These are phyloP conservation scores for Claviceps fusiformis DNA, from an alignment of 2,329 filamentous ascomycete genomes.

Conservation along the genomic window DNA sequence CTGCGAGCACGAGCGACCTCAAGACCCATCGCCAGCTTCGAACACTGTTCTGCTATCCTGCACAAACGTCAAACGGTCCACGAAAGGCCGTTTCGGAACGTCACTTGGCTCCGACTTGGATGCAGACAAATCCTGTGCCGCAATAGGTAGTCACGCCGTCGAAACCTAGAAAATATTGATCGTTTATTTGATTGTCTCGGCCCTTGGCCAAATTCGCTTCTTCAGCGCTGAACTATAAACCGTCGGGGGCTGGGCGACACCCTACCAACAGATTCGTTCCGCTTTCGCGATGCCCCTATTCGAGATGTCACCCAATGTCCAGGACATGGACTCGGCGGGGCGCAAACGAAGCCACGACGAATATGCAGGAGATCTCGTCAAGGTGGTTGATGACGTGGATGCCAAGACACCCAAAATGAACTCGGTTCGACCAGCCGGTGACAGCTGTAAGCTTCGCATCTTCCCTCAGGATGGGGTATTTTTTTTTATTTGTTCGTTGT, in stretches of 20 bases:
- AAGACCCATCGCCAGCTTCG: neutral
- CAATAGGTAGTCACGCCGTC: neutral
- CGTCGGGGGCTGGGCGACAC: neutral
- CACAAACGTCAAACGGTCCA: neutral
- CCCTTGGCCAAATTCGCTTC: too few species aligned
- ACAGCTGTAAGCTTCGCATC: conserved; percentile 10
- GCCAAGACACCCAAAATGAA: conserved; percentile 8
- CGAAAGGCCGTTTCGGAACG: neutral
- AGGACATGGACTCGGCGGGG: conserved; percentile 27
- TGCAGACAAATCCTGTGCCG: neutral
- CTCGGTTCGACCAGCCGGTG: conserved; percentile 10
- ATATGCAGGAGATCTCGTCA: conserved; percentile 23
- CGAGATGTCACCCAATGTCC: conserved; percentile 33
- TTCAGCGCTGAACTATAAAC: neutral
- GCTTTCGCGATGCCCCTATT: conserved; percentile 30
- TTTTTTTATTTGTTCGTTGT: neutral
- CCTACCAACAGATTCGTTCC: neutral
- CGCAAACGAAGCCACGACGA: conserved; percentile 35
- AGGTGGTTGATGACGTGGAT: conserved; percentile 11
- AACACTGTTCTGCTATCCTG: neutral
- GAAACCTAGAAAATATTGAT: neutral
- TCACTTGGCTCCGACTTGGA: neutral
- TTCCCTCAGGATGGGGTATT: neutral
- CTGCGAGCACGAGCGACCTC: neutral
- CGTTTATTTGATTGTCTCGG: neutral